A percentile compares a stretch with the other conserved stretches of the same genome.
These are phyloP conservation scores for Aspergillus sp. DNA, from an alignment of 2,329 filamentous ascomycete species.

Conservation along the genomic window DNA sequence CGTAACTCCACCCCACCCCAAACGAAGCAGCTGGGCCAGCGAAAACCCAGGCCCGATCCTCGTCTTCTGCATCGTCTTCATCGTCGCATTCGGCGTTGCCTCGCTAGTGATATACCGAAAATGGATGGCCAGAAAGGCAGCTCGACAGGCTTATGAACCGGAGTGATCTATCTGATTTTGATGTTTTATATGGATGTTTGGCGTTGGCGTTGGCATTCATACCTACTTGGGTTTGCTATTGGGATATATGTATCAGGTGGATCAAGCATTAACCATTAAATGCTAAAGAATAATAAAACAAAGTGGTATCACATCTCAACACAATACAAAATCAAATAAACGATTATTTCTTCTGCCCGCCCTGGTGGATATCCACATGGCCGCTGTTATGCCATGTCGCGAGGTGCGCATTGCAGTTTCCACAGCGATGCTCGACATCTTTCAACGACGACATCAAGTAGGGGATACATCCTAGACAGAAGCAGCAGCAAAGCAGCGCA, in stretches of 20 bases:
- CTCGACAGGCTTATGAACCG: slow-evolving; percentile 14
- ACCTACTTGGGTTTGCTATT: slow-evolving; percentile 4
- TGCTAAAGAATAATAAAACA: not conserved
- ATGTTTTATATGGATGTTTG: slow-evolving; percentile 5
- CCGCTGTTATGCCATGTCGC: slow-evolving; percentile 48
- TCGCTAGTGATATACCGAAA: slow-evolving; percentile 47
- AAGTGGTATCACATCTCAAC: not conserved
- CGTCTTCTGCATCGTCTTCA: slow-evolving; percentile 58
- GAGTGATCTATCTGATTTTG: slow-evolving; percentile 2
- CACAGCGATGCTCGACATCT: slow-evolving; percentile 46
- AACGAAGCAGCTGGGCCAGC: slow-evolving; percentile 50
- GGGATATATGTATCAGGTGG: not conserved
- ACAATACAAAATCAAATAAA: not conserved
- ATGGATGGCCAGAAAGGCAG: slow-evolving; percentile 29
- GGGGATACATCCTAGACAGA: slow-evolving; percentile 45
- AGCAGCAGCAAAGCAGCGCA: slow-evolving; percentile 37
- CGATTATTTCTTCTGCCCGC: slow-evolving; percentile 2
- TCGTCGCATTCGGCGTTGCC: slow-evolving; percentile 49
- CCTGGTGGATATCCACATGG: slow-evolving; percentile 38
- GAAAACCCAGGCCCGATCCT: slow-evolving; percentile 57
- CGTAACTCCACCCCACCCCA: slow-evolving; percentile 5
- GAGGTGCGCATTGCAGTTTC: slow-evolving; percentile 40
- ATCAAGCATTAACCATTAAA: too few species aligned
- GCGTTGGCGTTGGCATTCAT: slow-evolving; percentile 1
- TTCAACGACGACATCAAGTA: slow-evolving; percentile 46